phyloP scores from a whole-genome alignment of 768 basidiomycete genomes.

The Termitomyces titanicus region DNA sequence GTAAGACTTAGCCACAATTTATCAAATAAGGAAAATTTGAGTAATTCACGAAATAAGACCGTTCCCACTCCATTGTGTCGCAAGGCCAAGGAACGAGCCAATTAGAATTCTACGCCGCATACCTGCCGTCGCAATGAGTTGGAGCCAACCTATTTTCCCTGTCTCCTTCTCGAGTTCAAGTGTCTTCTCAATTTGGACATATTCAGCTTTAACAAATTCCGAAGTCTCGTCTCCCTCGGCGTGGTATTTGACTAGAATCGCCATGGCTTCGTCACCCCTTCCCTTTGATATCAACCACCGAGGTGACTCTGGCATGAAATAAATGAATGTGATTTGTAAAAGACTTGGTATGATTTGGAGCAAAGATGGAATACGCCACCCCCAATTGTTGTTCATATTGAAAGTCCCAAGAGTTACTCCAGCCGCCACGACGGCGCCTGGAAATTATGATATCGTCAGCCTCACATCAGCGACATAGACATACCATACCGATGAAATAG shows the following conservation, averaged over 20 bases:
- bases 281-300: conserved; percentile 62
- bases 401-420: conserved; percentile 65
- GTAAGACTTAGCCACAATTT: neutral
- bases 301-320: conserved; percentile 61
- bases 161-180: conserved; percentile 49
- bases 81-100: conserved; percentile 47
- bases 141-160: conserved; percentile 41
- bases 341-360: conserved; percentile 52
- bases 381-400: conserved; percentile 52
- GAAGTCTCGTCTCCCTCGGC: conserved; percentile 53
- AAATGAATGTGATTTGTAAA: conserved; percentile 53
- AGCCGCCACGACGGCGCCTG: conserved; percentile 56
- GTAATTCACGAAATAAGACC: conserved; percentile 44
- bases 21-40: neutral
- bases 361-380: conserved; percentile 68
- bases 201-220: conserved; percentile 58
- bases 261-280: conserved; percentile 43
- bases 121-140: conserved; percentile 41
- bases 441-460: neutral
- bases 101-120: conserved; percentile 52
- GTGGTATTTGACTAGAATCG: conserved; percentile 53
- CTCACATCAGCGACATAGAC: conserved; percentile 10
- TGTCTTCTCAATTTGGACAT: conserved; percentile 51
- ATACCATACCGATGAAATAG: conserved; percentile 47
- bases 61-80: conserved; percentile 65